These are phyloP conservation scores for Aspergillus indologenus DNA, from an alignment of 495 filamentous ascomycete genomes.

Conservation along the genomic window DNA sequence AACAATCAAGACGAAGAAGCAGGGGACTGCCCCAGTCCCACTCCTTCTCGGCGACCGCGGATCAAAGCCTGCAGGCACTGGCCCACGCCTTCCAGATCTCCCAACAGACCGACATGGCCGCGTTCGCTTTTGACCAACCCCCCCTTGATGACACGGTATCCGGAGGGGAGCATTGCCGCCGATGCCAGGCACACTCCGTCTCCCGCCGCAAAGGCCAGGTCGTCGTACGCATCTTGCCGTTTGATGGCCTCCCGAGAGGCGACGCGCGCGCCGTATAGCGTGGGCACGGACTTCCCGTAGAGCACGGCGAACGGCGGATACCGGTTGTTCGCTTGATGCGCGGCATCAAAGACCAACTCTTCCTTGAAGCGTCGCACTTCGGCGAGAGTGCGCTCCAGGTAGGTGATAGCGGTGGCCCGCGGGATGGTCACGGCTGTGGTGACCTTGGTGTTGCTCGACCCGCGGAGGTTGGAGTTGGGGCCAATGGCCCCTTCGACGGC, in stretches of 20 bases:
- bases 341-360: conserved; percentile 59
- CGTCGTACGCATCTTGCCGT: conserved; percentile 77
- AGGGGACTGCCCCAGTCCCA: conserved; percentile 51
- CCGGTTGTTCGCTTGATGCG: conserved; percentile 57
- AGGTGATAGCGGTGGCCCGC: conserved; percentile 54
- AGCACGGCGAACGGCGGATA: conserved; percentile 86
- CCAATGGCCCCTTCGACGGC: conserved; percentile 38
- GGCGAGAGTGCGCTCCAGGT: conserved; percentile 73
- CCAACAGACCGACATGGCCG: conserved; percentile 81
- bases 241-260: conserved; percentile 64
- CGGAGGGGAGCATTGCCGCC: conserved; percentile 80
- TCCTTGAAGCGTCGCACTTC: conserved; percentile 69
- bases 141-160: conserved; percentile 67
- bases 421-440: conserved; percentile 50
- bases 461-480: conserved; percentile 29
- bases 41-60: conserved; percentile 63
- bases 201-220: conserved; percentile 79
- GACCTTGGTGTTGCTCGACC: conserved; percentile 28
- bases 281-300: conserved; percentile 84
- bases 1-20: conserved; percentile 1
- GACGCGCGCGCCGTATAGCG: conserved; percentile 76
- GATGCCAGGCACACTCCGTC: conserved; percentile 87
- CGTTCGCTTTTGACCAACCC: conserved; percentile 76
- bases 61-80: conserved; percentile 65
- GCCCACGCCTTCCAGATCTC: conserved; percentile 81